Evolutionary conservation across 176 grass and related monocot species (phyloP), one percentile per base, ranked within the genome.

Genomic region (Puccinellia tenuiflora): DNA sequence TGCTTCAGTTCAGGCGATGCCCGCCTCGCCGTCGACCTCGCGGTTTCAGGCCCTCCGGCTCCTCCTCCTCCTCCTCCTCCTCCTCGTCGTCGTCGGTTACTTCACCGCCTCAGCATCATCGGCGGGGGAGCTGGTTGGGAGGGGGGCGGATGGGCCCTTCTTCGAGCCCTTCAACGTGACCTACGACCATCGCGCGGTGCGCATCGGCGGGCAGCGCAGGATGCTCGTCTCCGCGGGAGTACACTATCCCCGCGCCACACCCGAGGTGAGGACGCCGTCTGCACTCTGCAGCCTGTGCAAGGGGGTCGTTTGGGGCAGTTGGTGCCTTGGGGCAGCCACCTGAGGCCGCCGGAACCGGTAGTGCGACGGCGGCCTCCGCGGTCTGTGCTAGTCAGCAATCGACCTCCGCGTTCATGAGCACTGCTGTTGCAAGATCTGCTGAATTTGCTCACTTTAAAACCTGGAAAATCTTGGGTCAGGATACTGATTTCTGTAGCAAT

Each of bases 121-220:
- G 9, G 77, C 59, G 42, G 64, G 48, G 76, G 64, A 79, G 73
- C 86, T 84, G 40, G 78, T 52, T 37, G 71, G 65, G 65, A 13
- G 59, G 67, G 50, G 73, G 86, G 24, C 51, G 37, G 34, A 72
- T 47, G 83, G 72, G 25, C 54, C 9, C 17, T 95, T 86, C 82
- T 95, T 98, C 88, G 88, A 98, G 85, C 92, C 92, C 12, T 98
- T 98, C 90, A 98, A 95, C 68, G 95, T 98, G 79, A 95, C 84
- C 79, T 98, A 98, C 83, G 95, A 98, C 68, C 92, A 94, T 81
- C 86, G 95, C 17, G 95, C 95, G 21, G 72, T 98, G 69, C 63
- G 77, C 73, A 81, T 98, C 57, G 90, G 86, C 34, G 95, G 95
- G 6, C 22, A 93, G 59, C 84, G 92, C 30, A 84, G 95, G 82